Base-by-base conservation (phyloP, 2,329 filamentous ascomycete genomes). In the Fusarium protoensiforme region DNA sequence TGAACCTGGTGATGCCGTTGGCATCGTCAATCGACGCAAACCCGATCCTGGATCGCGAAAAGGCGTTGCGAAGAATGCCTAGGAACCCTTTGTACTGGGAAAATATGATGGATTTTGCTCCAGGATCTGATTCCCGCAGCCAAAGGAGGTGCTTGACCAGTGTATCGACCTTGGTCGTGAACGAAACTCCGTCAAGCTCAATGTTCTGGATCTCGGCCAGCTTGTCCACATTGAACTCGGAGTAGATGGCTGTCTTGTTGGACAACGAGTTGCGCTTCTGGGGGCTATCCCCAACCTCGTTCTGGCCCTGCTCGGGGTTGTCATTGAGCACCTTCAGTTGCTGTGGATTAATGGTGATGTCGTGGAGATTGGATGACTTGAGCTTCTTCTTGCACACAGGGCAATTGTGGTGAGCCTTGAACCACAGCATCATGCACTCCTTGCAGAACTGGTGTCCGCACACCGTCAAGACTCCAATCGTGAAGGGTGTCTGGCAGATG, bases 371-470 rank as follows among this genome's bases (percentile, higher is more conserved):
- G 2, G 87, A 87, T 0, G 84, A 78, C 31, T 85, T 86, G 8
- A 98, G 84, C 2, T 84, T 85, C 53, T 87, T 88, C 80, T 98
- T 98, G 86, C 96, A 99, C 7, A 94, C 87, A 0, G 96, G 96
- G 76, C 96, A 98, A 60, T 90, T 96, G 20, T 87, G 89, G 75
- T 95, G 91, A 35, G 89, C 86, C 65, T 85, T 87, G 84, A 92
- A 94, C 96, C 96, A 98, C 14, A 91, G 76, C 39, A 87, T 86
- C 75, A 98, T 92, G 81, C 96, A 98, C 31, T 94, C 93, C 77
- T 94, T 95, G 84, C 96, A 98, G 80, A 95, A 98, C 72, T 94
- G 91, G 79, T 99, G 96, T 0, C 96, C 96, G 80, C 96, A 98
- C 1, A 94, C 89, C 0, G 96, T 98, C 69, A 96, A 85, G 61